Percentiles rank a stretch among this genome's conserved stretches.
These are phyloP conservation scores for Purpureocillium takamizusanense DNA, from an alignment of 2,329 filamentous ascomycete genomes.

Conservation along the genomic window DNA sequence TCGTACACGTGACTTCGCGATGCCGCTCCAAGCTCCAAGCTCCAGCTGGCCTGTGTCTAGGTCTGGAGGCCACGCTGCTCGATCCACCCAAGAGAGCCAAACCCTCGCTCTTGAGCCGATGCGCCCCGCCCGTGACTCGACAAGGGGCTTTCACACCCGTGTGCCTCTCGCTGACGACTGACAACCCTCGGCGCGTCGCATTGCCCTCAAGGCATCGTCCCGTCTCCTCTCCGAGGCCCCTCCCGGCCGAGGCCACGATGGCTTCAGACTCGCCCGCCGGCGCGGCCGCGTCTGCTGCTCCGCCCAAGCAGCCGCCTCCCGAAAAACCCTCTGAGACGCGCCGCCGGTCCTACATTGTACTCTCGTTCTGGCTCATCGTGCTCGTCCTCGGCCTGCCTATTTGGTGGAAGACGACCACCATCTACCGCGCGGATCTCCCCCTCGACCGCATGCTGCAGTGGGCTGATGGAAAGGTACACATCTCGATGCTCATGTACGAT, in stretches of 20 bases:
- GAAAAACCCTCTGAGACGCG: slow-evolving; percentile 63
- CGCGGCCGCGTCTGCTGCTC: slow-evolving; percentile 11
- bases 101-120: background rate
- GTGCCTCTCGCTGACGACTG: too few species aligned
- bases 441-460: slow-evolving; percentile 60
- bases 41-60: too few species aligned
- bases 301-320: slow-evolving; percentile 52
- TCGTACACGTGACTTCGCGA: slow-evolving; percentile 1
- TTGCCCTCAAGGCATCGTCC: too few species aligned
- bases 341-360: slow-evolving; percentile 64
- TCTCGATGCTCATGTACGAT: background rate
- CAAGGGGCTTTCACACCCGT: background rate
- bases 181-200: too few species aligned
- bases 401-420: slow-evolving; percentile 93
- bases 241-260: slow-evolving; percentile 1
- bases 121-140: background rate
- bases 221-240: background rate
- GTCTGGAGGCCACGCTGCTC: too few species aligned
- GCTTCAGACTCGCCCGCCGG: slow-evolving; percentile 8
- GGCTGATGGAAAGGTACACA: slow-evolving; percentile 1
- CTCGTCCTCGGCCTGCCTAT: slow-evolving; percentile 77
- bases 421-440: slow-evolving; percentile 79
- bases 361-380: slow-evolving; percentile 87
- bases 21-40: background rate
- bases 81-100: background rate